Evolutionary conservation across 2,329 filamentous ascomycete genomes (phyloP).

Genomic region (Clonostachys sp.): DNA sequence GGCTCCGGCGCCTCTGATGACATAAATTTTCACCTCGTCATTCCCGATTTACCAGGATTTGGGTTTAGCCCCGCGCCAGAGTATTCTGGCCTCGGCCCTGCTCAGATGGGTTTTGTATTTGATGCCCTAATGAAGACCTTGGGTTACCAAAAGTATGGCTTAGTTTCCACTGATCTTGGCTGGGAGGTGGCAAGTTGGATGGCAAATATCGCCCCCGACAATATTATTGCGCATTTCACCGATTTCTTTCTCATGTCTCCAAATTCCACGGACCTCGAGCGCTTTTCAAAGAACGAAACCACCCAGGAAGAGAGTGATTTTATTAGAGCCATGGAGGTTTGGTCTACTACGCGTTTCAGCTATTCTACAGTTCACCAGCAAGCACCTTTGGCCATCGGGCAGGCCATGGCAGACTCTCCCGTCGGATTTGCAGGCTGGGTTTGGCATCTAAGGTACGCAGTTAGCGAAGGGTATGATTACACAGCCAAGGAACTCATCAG

Average conservation of each 20-base stretch:
- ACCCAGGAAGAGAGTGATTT: background rate
- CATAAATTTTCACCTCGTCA: background rate
- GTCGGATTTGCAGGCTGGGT: slow-evolving; percentile 3
- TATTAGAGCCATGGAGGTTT: background rate
- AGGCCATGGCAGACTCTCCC: slow-evolving; percentile 3
- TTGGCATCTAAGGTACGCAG: slow-evolving; percentile 1
- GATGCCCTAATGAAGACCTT: background rate
- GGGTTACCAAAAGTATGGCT: slow-evolving; percentile 2
- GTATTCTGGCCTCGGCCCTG: background rate
- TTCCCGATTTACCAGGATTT: slow-evolving; percentile 2
- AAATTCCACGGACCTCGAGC: slow-evolving; percentile 1
- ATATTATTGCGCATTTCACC: slow-evolving; percentile 21
- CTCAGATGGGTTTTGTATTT: background rate
- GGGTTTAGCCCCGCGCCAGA: slow-evolving; percentile 2
- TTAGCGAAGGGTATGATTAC: slow-evolving; percentile 3
- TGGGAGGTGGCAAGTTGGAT: slow-evolving; percentile 1
- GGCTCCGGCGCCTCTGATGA: background rate
- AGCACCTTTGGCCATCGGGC: background rate
- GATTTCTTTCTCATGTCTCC: slow-evolving; percentile 11
- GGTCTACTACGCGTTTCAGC: background rate
- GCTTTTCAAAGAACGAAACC: background rate
- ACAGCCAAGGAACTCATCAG: slow-evolving; percentile 2
- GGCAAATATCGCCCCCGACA: background rate
- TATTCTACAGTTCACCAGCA: background rate
- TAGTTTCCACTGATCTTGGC: slow-evolving; percentile 2